Base-by-base conservation (phyloP, 2,329 filamentous ascomycete genomes). In the Venturia aucupariae region DNA sequence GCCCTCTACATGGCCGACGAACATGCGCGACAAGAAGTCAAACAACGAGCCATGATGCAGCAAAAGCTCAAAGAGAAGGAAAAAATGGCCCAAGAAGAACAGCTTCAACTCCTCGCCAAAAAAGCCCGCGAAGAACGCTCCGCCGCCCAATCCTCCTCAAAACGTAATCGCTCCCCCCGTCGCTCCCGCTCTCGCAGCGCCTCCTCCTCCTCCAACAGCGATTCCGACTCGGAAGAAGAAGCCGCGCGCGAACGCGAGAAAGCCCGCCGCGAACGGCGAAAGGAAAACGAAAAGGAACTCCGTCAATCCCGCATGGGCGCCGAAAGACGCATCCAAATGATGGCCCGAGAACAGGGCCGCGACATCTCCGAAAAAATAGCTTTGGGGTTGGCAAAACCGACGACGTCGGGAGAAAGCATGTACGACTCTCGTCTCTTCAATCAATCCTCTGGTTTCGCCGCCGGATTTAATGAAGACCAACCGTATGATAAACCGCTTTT, bases 301-400 rank as follows among this genome's bases (percentile, higher is more conserved):
- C 87, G 93, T 39, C 92, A 97, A 78, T 94, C 90, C 62, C 88
- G 92, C 62, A 99, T 99, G 94, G 94, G 94, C 44, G 87, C 91
- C 0, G 94, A 99, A 78, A 86, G 93, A 65, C 86, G 90, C 55
- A 86, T 97, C 64, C 92, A 97, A 75, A 88, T 95, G 77, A 89
- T 97, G 83, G 93, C 93, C 0, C 86, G 92, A 30, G 93, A 97
- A 75, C 93, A 97, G 74, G 92, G 96, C 74, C 90, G 94, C 69
- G 94, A 99, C 75, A 96, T 99, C 61, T 94, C 90, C 1, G 94
- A 99, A 74, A 97, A 97, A 80, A 90, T 99, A 41, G 94, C 94
- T 1, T 83, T 99, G 6, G 94, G 94, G 3, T 79, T 97, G 60
- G 94, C 94, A 6, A 99, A 97, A 76, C 94, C 94, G 2, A 97